Base-by-base conservation (phyloP, 805 yeast species). In the Blastobotrys peoriensis region DNA sequence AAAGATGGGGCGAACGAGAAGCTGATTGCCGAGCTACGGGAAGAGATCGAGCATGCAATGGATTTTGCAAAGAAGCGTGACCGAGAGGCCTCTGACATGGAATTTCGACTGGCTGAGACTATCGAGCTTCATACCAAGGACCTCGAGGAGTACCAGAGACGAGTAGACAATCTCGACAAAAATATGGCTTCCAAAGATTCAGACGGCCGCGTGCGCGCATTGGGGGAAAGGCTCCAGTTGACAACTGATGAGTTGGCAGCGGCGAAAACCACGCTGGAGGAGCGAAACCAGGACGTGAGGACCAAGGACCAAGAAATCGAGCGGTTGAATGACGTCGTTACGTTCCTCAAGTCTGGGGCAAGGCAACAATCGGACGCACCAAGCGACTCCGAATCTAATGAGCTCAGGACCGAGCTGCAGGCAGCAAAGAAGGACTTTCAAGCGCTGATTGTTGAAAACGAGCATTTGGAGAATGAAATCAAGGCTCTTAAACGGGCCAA, bases 41-140 rank as follows among this genome's bases (percentile, higher is more conserved):
- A 36, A 10, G 42, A 50, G 33, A 28, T 41, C 13, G 34, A 43
- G 4, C 30, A 39, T 8, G 54, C 54, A 18, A 30, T 48, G 33
- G 36, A 33, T 6, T 50, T 41, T 33, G 54, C 54, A n/a, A 42
- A 34, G 23, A 35, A 10, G 21, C 34, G 45, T 25, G 48, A 48
- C 35, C 34, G 36, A 9, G 52, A 48, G 33, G 43, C 48, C 2
- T n/a, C 27, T 17, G 42, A 45, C 5, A 41, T 41, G 37, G 43
- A 47, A 3, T 33, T 43, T 3, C 37, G 36, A 22, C 45, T 44
- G 19, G 46, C 51, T 4, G 33, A 41, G 19, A 37, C 39, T 5
- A 40, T 50, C 40, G 48, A 47, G 13, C 28, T 33, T 6, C 33
- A 33, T n/a, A 44, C 47, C 3, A 41, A 45, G 22, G 37, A 33